A percentile compares a stretch with the other conserved stretches of the same genome.
These are phyloP conservation scores for Tulasnella sp. DNA, from an alignment of 768 basidiomycete species.

Conservation along the genomic window DNA sequence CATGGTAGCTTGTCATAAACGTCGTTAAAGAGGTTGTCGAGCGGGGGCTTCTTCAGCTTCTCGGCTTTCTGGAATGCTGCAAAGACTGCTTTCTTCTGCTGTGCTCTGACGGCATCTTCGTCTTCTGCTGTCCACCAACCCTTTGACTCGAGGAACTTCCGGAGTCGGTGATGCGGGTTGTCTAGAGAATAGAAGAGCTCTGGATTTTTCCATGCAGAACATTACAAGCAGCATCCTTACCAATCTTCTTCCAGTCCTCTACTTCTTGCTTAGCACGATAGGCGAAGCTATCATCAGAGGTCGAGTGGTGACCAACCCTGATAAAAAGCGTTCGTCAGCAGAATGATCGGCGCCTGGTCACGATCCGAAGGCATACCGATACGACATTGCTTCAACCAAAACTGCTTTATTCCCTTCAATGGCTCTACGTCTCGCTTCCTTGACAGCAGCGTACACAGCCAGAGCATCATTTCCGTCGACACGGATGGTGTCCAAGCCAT, in stretches of 20 bases:
- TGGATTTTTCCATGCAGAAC: conserved; percentile 27
- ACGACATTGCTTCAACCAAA: conserved; percentile 86
- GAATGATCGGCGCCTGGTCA: conserved; percentile 9
- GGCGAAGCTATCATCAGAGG: conserved; percentile 92
- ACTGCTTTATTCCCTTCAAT: conserved; percentile 78
- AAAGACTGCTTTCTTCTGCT: conserved; percentile 70
- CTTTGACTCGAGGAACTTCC: conserved; percentile 74
- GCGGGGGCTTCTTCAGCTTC: conserved; percentile 57
- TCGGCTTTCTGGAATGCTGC: conserved; percentile 76
- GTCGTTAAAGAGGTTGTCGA: conserved; percentile 82
- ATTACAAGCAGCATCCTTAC: conserved; percentile 32
- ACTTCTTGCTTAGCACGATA: conserved; percentile 88
- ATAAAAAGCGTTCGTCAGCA: conserved; percentile 13
- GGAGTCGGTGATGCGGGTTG: conserved; percentile 80
- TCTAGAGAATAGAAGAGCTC: conserved; percentile 41
- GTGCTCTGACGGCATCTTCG: conserved; percentile 66
- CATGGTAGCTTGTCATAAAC: conserved; percentile 82
- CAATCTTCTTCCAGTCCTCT: conserved; percentile 81
- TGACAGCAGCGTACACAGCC: conserved; percentile 71
- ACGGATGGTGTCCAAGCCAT: conserved; percentile 85
- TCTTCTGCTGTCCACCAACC: conserved; percentile 81
- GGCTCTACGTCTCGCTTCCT: conserved; percentile 66
- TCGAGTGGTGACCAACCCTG: conserved; percentile 90
- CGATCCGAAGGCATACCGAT: conserved; percentile 51
- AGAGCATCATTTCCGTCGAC: conserved; percentile 93